Evolutionary conservation across 2,329 filamentous ascomycete species (phyloP).

Genomic region (Saccharata proteae): DNA sequence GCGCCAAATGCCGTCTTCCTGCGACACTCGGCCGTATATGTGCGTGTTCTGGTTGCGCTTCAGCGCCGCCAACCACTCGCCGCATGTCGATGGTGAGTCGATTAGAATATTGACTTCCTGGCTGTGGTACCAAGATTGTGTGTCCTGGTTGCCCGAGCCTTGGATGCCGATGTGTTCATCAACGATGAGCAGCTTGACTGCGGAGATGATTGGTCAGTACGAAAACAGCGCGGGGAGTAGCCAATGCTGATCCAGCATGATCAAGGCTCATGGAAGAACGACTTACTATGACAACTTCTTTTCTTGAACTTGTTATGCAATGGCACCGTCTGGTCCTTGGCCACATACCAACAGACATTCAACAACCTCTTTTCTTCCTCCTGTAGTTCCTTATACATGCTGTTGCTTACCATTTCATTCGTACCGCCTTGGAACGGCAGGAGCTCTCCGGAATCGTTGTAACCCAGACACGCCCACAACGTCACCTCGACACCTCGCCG

Average conservation of each 20-base stretch:
- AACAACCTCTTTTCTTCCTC: conserved; percentile 37
- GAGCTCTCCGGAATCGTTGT: conserved; percentile 67
- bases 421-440: conserved; percentile 64
- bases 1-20: conserved; percentile 50
- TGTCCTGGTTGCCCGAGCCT: conserved; percentile 70
- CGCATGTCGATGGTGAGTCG: conserved; percentile 50
- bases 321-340: conserved; percentile 57
- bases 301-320: conserved; percentile 54
- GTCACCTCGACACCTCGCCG: conserved; percentile 55
- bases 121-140: conserved; percentile 66
- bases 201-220: neutral
- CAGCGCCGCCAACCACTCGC: conserved; percentile 49
- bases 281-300: conserved; percentile 50
- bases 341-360: conserved; percentile 59
- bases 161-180: conserved; percentile 58
- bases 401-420: conserved; percentile 57
- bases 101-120: conserved; percentile 70
- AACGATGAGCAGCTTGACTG: conserved; percentile 60
- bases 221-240: neutral
- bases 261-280: too few relatives aligned
- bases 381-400: conserved; percentile 45
- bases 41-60: conserved; percentile 56
- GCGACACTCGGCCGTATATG: conserved; percentile 41
- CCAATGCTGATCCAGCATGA: neutral
- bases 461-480: conserved; percentile 64